These are phyloP conservation scores for Verticillium nubilum DNA, from an alignment of 2,329 filamentous ascomycete species.

Conservation along the genomic window DNA sequence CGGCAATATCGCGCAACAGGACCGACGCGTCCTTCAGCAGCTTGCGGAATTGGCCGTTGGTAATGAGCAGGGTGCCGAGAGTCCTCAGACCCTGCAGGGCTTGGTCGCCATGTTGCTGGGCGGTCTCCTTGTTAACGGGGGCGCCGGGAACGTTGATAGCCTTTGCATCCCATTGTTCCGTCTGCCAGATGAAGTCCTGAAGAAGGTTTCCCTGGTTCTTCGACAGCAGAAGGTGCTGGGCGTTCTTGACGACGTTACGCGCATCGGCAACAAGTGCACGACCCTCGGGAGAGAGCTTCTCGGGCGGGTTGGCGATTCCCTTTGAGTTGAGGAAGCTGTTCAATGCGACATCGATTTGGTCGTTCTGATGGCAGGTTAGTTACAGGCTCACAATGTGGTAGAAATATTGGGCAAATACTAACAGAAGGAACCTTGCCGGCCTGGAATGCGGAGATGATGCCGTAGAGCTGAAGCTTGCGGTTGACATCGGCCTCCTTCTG, in stretches of 20 bases:
- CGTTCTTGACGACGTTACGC: slow-evolving; percentile 72
- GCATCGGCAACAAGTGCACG: slow-evolving; percentile 72
- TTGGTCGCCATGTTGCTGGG: slow-evolving; percentile 77
- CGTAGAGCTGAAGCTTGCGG: slow-evolving; percentile 90
- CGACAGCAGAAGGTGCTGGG: slow-evolving; percentile 78
- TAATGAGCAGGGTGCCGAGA: slow-evolving; percentile 82
- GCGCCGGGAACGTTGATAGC: slow-evolving; percentile 56
- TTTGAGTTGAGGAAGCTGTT: slow-evolving; percentile 78
- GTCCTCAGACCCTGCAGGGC: slow-evolving; percentile 82
- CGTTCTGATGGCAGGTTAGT: slow-evolving; percentile 55
- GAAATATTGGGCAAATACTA: slow-evolving; percentile 28
- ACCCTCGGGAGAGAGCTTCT: slow-evolving; percentile 77
- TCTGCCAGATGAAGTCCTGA: slow-evolving; percentile 97
- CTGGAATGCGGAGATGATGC: slow-evolving; percentile 80
- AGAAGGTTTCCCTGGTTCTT: slow-evolving; percentile 95
- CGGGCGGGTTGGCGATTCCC: slow-evolving; percentile 63
- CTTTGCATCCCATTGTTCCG: slow-evolving; percentile 65
- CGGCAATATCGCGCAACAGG: slow-evolving; percentile 83
- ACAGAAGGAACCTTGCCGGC: slow-evolving; percentile 87
- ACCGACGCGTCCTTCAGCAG: slow-evolving; percentile 75
- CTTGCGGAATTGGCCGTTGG: slow-evolving; percentile 95
- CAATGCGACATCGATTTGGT: slow-evolving; percentile 90
- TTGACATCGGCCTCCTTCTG: slow-evolving; percentile 84
- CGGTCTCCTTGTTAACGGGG: slow-evolving; percentile 69
- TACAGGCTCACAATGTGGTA: not conserved